A percentile compares a stretch with the other conserved stretches of the same genome.
phyloP scores from a whole-genome alignment of 805 yeast species.

The Candida ipomoeae region DNA sequence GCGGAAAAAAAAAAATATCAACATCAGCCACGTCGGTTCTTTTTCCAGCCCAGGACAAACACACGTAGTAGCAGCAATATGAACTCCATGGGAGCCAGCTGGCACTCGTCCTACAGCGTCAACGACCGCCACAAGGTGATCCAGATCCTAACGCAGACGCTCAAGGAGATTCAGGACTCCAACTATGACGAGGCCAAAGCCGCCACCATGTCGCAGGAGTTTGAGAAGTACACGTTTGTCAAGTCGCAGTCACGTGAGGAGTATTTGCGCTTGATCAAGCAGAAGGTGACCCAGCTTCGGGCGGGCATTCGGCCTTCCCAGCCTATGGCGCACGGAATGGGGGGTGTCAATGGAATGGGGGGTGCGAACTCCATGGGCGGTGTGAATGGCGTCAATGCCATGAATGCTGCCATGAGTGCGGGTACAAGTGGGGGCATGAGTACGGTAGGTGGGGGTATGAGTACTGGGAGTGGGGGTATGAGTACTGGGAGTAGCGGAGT shows the following conservation, averaged over 20 bases:
- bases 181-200: constrained; percentile 35
- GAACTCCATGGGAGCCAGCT: constrained; percentile 22
- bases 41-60: constrained; percentile 7
- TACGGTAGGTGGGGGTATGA: too few relatives aligned
- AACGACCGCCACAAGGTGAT: constrained; percentile 40
- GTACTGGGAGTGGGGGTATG: too few relatives aligned
- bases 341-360: too few relatives aligned
- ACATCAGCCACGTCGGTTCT: background rate
- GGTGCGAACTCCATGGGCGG: too few relatives aligned
- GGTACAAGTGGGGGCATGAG: too few relatives aligned
- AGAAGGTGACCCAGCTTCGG: constrained; percentile 34
- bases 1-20: background rate
- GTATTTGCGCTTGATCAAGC: constrained; percentile 44
- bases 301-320: constrained; percentile 9
- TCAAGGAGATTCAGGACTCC: constrained; percentile 34
- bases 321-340: too few relatives aligned
- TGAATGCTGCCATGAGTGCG: too few relatives aligned
- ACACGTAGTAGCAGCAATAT: constrained; percentile 4
- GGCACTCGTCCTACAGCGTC: constrained; percentile 24
- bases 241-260: constrained; percentile 56
- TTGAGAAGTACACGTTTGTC: constrained; percentile 61
- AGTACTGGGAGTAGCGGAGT: too few relatives aligned
- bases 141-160: constrained; percentile 32
- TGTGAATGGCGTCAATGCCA: too few relatives aligned
- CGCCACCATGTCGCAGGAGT: constrained; percentile 57